Evolutionary conservation across 768 basidiomycete genomes (phyloP).

Genomic region (Piloderma croceum): DNA sequence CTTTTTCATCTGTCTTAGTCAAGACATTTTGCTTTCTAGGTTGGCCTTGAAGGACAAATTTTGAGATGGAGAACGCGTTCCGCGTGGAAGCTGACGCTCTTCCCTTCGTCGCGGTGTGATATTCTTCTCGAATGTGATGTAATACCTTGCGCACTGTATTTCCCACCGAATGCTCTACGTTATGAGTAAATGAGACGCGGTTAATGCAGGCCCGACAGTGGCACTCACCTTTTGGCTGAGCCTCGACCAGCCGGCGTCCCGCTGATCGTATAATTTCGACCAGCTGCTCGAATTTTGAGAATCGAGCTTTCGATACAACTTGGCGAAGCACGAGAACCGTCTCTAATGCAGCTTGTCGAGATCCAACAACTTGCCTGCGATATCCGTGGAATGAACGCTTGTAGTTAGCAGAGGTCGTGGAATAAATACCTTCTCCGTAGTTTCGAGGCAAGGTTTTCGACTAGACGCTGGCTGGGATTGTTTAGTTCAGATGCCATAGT

Average conservation of each 20-base stretch:
- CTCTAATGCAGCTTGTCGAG: constrained; percentile 82
- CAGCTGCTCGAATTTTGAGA: constrained; percentile 82
- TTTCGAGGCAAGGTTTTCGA: constrained; percentile 65
- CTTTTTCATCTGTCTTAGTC: constrained; percentile 47
- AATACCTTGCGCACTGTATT: constrained; percentile 92
- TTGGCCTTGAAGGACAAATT: constrained; percentile 78
- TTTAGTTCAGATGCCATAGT: constrained; percentile 41
- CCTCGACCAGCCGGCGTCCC: constrained; percentile 77
- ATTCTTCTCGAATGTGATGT: constrained; percentile 93
- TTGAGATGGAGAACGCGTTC: constrained; percentile 65
- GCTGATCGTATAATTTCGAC: constrained; percentile 72
- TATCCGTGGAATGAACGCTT: constrained; percentile 11
- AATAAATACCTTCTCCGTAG: constrained; percentile 51
- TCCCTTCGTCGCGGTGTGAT: constrained; percentile 68
- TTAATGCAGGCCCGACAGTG: constrained; percentile 6
- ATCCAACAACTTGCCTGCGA: constrained; percentile 84
- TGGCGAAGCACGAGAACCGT: constrained; percentile 85
- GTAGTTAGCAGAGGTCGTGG: constrained; percentile 13
- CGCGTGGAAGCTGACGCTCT: constrained; percentile 32
- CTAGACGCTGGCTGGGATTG: constrained; percentile 46
- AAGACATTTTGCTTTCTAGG: constrained; percentile 43
- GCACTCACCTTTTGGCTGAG: constrained; percentile 85
- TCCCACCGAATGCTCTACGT: constrained; percentile 84
- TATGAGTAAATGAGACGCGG: constrained; percentile 4
- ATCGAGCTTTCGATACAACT: constrained; percentile 81